A percentile compares a stretch with the other conserved stretches of the same genome.
Evolutionary conservation across 345 rosid species (phyloP).

Genomic region (Melaleuca quinquenervia): DNA sequence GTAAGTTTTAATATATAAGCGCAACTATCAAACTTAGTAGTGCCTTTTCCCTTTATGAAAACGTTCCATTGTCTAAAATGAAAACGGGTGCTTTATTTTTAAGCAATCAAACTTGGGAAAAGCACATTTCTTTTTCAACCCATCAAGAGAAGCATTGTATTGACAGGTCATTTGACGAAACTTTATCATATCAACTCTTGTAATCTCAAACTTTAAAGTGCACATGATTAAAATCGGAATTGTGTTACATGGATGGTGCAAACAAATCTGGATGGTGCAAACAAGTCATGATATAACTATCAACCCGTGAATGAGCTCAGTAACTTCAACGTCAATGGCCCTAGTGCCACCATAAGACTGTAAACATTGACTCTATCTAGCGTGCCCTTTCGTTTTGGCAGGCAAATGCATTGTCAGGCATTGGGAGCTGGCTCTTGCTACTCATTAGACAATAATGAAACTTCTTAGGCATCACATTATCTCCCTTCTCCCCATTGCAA

Average conservation of each 20-base stretch:
- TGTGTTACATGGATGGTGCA: background rate
- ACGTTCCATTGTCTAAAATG: background rate
- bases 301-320: background rate
- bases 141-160: background rate
- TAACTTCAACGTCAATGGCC: background rate
- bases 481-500: background rate
- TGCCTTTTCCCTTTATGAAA: background rate
- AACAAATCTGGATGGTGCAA: background rate
- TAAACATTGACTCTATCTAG: background rate
- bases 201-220: background rate
- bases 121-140: no score
- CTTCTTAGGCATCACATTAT: background rate
- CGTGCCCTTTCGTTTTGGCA: background rate
- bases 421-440: background rate
- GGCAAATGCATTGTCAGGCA: background rate
- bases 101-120: no score
- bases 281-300: background rate
- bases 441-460: background rate
- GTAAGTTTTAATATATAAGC: background rate
- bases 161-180: background rate
- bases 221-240: background rate
- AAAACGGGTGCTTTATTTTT: no score
- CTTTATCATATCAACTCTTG: background rate
- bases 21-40: background rate
- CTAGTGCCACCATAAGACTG: background rate